These are phyloP conservation scores for Coemansia sp. DNA, from an alignment of 192 early-diverging fungal species.

Conservation along the genomic window DNA sequence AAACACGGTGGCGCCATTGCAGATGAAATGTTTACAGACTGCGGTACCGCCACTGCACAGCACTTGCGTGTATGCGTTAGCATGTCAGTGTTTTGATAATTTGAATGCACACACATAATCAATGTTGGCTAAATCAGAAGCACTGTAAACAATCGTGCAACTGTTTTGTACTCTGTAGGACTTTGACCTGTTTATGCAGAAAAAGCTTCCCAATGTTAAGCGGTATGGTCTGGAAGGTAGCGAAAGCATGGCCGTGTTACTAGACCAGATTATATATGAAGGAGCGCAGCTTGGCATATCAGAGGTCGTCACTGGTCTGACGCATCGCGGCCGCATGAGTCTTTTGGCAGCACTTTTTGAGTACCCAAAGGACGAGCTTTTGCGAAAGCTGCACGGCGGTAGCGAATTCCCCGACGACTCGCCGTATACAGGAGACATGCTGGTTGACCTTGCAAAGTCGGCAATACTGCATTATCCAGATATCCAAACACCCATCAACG, in stretches of 20 bases:
- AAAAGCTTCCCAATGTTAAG: conserved; percentile 91
- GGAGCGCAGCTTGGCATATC: conserved; percentile 58
- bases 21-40: no score
- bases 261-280: conserved; percentile 77
- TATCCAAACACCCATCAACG: conserved; percentile 51
- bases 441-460: conserved; percentile 79
- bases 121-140: no score
- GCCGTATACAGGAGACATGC: conserved; percentile 78
- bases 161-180: conserved; percentile 5
- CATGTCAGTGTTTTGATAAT: no score
- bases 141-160: no score
- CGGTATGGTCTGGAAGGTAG: conserved; percentile 96
- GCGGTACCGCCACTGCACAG: no score
- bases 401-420: conserved; percentile 79
- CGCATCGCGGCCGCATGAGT: conserved; percentile 91
- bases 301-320: conserved; percentile 84
- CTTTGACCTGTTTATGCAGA: conserved; percentile 95
- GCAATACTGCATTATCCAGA: conserved; percentile 63
- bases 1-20: no score
- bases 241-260: conserved; percentile 88
- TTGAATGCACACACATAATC: no score
- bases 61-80: no score
- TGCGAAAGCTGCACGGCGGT: conserved; percentile 90
- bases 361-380: conserved; percentile 71
- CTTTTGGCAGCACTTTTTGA: conserved; percentile 79